Evolutionary conservation across 345 rosid genomes (phyloP).

Genomic region (Eucalyptus regnans): DNA sequence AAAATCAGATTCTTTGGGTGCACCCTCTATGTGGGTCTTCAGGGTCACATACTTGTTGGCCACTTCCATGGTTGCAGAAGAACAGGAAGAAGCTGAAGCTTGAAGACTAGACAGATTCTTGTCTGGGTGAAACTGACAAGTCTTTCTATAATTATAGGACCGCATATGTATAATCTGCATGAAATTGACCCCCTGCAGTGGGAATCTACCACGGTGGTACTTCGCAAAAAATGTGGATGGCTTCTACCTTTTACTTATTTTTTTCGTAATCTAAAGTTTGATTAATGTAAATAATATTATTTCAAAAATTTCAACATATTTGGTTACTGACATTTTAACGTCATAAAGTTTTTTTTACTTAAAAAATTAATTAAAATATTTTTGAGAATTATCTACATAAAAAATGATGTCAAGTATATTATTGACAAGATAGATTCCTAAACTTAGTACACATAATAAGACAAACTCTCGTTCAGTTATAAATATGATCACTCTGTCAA

Average conservation of each 20-base stretch:
- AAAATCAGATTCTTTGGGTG: conserved; percentile 25
- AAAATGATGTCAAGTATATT: not conserved
- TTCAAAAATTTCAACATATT: not conserved
- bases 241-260: not conserved
- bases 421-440: not conserved
- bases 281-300: not conserved
- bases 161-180: not conserved
- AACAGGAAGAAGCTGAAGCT: not conserved
- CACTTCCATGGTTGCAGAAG: conserved; percentile 11
- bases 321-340: not conserved
- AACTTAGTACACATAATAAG: not conserved
- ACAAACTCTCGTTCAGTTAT: not conserved
- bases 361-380: not conserved
- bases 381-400: not conserved
- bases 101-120: not conserved
- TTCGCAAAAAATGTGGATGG: too few species aligned
- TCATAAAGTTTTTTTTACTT: not conserved
- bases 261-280: not conserved
- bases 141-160: not conserved
- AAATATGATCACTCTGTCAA: not conserved
- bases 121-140: not conserved
- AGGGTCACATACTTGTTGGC: conserved; percentile 17
- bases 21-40: conserved; percentile 16
- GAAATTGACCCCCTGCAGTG: not conserved
- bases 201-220: not conserved